Percentiles rank a stretch among this genome's conserved stretches.
These are phyloP conservation scores for Saccharomyces pastorianus DNA, from an alignment of 1,139 yeast species.

Conservation along the genomic window DNA sequence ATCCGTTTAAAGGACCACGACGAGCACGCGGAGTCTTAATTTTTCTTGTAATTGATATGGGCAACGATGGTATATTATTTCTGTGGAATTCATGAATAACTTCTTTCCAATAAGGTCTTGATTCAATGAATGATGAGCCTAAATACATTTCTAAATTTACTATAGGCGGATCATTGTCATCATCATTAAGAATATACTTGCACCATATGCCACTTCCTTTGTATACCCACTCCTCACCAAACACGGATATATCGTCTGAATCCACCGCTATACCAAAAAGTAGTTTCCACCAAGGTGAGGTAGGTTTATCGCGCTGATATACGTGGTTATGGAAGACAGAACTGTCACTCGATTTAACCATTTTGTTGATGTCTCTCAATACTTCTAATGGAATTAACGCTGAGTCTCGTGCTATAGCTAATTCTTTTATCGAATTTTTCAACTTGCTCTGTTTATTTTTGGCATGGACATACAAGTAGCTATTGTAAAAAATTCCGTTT, in stretches of 20 bases:
- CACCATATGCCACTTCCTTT: conserved; percentile 17
- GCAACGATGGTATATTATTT: conserved; percentile 2
- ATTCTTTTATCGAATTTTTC: conserved; percentile 9
- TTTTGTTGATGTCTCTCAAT: conserved; percentile 8
- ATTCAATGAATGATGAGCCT: conserved; percentile 15
- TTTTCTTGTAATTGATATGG: conserved; percentile 11
- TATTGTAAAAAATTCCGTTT: conserved; percentile 6
- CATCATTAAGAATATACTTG: conserved; percentile 7
- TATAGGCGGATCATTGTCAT: conserved; percentile 4
- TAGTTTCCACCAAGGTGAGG: background rate
- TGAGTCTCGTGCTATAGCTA: conserved; percentile 14
- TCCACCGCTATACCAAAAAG: background rate
- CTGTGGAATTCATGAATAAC: conserved; percentile 12
- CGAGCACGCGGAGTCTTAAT: background rate
- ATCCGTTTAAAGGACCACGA: background rate
- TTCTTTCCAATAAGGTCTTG: conserved; percentile 16
- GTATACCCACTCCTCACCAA: conserved; percentile 18
- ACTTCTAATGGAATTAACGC: conserved; percentile 11
- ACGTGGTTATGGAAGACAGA: conserved; percentile 15
- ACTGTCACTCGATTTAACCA: conserved; percentile 11
- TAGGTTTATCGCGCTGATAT: conserved; percentile 2
- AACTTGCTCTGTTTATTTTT: background rate
- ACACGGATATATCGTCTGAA: conserved; percentile 4
- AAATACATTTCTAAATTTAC: conserved; percentile 10
- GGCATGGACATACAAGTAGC: conserved; percentile 13